Conservation (phyloP, 1,284 basidiomycete species). For the Neotropicomus parvogracilis region DNA sequence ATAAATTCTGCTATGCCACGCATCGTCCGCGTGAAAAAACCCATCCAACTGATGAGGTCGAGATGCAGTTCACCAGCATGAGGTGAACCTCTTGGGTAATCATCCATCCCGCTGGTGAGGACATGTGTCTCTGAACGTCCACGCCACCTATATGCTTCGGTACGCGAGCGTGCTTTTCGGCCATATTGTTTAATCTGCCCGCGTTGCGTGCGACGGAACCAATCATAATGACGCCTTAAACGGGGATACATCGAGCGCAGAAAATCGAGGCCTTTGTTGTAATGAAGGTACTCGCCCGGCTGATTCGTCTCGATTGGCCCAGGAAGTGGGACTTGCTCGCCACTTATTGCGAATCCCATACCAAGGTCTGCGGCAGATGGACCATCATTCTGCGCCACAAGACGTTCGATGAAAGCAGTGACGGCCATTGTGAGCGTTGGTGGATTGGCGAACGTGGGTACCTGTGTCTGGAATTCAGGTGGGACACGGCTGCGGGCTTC, state of each 20-base stretch:
- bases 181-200: conserved; percentile 91
- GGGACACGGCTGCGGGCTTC: conserved; percentile 93
- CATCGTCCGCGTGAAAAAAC: conserved; percentile 89
- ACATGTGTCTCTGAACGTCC: conserved; percentile 87
- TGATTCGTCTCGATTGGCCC: conserved; percentile 19
- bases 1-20: conserved; percentile 78
- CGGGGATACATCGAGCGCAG: conserved; percentile 79
- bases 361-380: conserved; percentile 60
- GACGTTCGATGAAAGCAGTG: conserved; percentile 78
- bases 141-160: conserved; percentile 91
- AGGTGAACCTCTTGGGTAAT: conserved; percentile 86
- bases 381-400: conserved; percentile 46
- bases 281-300: conserved; percentile 53
- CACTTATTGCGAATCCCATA: conserved; percentile 52
- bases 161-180: conserved; percentile 75
- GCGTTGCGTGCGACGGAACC: conserved; percentile 91
- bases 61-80: conserved; percentile 90
- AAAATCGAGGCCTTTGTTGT: conserved; percentile 61
- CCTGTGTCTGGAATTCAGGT: conserved; percentile 85
- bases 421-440: conserved; percentile 91
- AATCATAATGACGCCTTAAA: conserved; percentile 87
- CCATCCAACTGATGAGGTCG: conserved; percentile 94
- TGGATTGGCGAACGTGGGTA: conserved; percentile 90
- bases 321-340: conserved; percentile 45
- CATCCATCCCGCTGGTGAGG: conserved; percentile 91